These are phyloP conservation scores for Aegilops sharonensis DNA, from an alignment of 176 grass and related monocot species.

Conservation along the genomic window DNA sequence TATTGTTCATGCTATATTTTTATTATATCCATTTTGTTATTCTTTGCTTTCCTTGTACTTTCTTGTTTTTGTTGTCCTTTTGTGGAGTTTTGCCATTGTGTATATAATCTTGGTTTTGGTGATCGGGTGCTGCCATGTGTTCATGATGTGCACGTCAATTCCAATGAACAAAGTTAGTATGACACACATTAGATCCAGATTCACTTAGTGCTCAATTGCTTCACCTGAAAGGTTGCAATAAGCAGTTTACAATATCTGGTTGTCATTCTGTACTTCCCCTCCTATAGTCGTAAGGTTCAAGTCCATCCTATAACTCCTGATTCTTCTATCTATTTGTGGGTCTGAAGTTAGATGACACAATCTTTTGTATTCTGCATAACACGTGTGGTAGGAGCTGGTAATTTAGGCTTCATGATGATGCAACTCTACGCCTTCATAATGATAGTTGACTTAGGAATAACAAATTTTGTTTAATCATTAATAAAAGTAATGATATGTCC, in stretches of 20 bases:
- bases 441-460: not conserved
- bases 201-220: not conserved
- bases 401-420: not conserved
- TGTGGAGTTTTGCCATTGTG: not conserved
- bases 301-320: not conserved
- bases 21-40: not conserved
- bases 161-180: not conserved
- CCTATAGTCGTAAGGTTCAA: not conserved
- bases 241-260: slow-evolving; percentile 23
- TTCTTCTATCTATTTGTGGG: slow-evolving; percentile 3
- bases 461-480: not conserved
- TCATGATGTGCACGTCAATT: not conserved
- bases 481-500: not conserved
- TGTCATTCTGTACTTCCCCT: slow-evolving; percentile 1
- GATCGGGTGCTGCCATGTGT: not conserved
- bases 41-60: not conserved
- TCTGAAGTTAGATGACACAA: not conserved
- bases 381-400: not conserved
- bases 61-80: not conserved
- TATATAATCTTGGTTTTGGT: not conserved
- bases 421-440: not conserved
- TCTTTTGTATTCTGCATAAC: not conserved
- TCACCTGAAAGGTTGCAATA: slow-evolving; percentile 23
- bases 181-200: not conserved
- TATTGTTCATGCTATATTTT: not conserved